Percentiles rank a stretch among this genome's conserved stretches.
Evolutionary conservation across 768 basidiomycete species (phyloP).

Genomic region (Suillus brevipes): DNA sequence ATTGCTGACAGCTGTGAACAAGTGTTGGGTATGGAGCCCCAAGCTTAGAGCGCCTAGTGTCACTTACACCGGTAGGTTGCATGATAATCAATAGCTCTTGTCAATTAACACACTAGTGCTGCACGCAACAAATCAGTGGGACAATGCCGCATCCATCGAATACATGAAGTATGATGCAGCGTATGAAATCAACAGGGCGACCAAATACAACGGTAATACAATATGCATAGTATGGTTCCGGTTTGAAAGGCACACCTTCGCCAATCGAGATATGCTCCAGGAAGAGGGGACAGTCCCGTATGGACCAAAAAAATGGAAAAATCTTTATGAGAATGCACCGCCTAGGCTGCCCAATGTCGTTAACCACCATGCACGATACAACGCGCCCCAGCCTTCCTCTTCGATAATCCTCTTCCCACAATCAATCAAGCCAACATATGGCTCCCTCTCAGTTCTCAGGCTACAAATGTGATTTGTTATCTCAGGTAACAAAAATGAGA

Average conservation of each 20-base stretch:
- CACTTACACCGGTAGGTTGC: neutral
- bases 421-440: constrained; percentile 73
- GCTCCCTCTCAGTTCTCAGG: constrained; percentile 74
- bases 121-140: neutral
- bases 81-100: neutral
- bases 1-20: neutral
- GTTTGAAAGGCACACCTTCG: neutral
- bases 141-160: neutral
- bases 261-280: neutral
- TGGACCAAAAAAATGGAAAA: neutral
- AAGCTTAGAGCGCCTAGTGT: neutral
- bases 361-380: constrained; percentile 88
- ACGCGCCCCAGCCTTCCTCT: constrained; percentile 72
- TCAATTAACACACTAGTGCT: neutral
- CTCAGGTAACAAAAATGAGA: neutral
- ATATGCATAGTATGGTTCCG: constrained; percentile 3
- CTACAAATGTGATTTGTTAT: constrained; percentile 33
- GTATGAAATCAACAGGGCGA: neutral
- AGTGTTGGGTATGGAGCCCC: neutral
- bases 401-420: constrained; percentile 74
- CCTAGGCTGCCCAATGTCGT: constrained; percentile 63
- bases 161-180: too few relatives aligned
- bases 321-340: constrained; percentile 44
- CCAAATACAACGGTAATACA: constrained; percentile 18
- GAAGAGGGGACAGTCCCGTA: neutral